Conservation (phyloP, 2,329 filamentous ascomycete genomes). For the Emericellopsis cladophorae region DNA sequence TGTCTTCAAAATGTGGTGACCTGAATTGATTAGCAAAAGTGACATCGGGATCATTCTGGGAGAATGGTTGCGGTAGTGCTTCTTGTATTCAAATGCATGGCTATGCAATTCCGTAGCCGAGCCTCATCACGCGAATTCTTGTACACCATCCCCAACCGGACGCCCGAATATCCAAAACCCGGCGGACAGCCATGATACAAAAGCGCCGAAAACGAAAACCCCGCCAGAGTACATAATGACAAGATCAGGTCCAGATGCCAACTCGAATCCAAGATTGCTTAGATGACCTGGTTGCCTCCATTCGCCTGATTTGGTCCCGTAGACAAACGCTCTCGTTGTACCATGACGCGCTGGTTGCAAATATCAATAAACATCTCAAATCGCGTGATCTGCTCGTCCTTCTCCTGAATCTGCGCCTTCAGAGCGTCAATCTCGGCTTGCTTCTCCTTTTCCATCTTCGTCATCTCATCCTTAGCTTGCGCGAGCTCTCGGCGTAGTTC, state of each 20-base stretch:
- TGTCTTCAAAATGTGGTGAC: too few species aligned
- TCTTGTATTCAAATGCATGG: too few species aligned
- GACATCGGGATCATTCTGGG: too few species aligned
- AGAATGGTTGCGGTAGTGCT: too few species aligned
- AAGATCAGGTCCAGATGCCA: background rate
- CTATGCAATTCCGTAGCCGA: too few species aligned
- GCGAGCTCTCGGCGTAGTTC: constrained; percentile 49
- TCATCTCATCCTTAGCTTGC: constrained; percentile 42
- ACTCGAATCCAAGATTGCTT: background rate
- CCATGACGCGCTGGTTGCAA: constrained; percentile 53
- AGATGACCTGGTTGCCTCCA: background rate
- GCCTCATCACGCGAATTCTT: too few species aligned
- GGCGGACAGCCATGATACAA: too few species aligned
- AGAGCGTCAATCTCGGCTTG: constrained; percentile 45
- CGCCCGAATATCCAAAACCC: too few species aligned
- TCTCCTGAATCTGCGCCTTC: constrained; percentile 47
- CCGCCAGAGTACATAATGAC: too few species aligned
- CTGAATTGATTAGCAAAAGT: too few species aligned
- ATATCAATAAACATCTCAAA: constrained; percentile 62
- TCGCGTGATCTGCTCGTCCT: constrained; percentile 47
- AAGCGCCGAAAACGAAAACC: too few species aligned
- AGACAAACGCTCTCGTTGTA: constrained; percentile 41
- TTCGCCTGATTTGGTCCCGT: background rate
- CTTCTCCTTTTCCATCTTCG: constrained; percentile 41
- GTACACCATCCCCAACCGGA: too few species aligned